Percentiles rank a stretch among this genome's conserved stretches.
These are phyloP conservation scores for Globisporangium nodosum DNA, from an alignment of 352 stramenopile genomes.

Conservation along the genomic window DNA sequence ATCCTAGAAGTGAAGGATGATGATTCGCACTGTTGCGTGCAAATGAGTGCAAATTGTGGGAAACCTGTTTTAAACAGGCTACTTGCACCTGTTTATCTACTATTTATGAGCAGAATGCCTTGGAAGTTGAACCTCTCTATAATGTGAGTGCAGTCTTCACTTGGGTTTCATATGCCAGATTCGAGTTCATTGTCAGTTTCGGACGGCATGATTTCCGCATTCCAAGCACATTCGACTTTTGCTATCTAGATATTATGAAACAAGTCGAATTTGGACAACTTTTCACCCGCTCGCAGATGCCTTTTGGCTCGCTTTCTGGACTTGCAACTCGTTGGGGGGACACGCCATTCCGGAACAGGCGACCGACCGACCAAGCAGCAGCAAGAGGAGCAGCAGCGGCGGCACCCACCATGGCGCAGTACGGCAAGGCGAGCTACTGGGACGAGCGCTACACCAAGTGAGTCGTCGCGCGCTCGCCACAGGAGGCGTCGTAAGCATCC, in stretches of 20 bases:
- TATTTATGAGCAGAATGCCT: too few species aligned
- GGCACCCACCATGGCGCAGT: slow-evolving; percentile 69
- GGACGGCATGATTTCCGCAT: background rate
- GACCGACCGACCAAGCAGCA: background rate
- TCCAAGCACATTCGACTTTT: background rate
- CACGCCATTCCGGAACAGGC: slow-evolving; percentile 7
- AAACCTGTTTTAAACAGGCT: background rate
- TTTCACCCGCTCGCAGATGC: background rate
- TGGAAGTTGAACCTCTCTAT: too few species aligned
- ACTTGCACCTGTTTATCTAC: too few species aligned
- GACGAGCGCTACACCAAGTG: slow-evolving; percentile 94
- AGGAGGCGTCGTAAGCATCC: background rate
- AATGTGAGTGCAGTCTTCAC: too few species aligned
- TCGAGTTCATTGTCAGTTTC: too few species aligned
- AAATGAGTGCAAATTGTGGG: too few species aligned
- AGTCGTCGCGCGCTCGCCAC: slow-evolving; percentile 8
- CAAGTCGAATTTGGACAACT: background rate
- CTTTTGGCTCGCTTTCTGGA: background rate
- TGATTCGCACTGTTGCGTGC: background rate
- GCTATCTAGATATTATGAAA: too few species aligned
- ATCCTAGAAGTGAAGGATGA: background rate
- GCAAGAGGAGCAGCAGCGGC: background rate
- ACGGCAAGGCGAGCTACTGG: slow-evolving; percentile 93
- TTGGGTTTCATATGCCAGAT: too few species aligned
- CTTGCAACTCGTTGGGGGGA: background rate